Percentiles rank a stretch among this genome's conserved stretches.
phyloP scores from a whole-genome alignment of 75 land plant genomes.

The Selaginella moellendorffii region DNA sequence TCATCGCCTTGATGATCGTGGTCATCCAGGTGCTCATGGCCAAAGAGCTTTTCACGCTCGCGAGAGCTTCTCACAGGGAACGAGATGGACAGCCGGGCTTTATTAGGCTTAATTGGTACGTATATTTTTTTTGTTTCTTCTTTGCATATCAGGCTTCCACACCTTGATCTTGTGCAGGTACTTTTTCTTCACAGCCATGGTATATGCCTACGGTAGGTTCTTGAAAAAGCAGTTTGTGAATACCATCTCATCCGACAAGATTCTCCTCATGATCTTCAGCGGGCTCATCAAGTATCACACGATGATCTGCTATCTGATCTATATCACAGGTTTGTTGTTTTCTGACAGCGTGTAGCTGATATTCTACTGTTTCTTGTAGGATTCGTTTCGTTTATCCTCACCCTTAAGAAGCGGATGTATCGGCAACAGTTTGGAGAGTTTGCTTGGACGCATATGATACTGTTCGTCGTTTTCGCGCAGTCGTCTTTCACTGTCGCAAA shows the following conservation, averaged over 20 bases:
- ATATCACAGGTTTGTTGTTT: not conserved
- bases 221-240: conserved; percentile 68
- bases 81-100: conserved; percentile 54
- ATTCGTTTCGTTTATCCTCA: conserved; percentile 85
- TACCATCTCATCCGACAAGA: conserved; percentile 63
- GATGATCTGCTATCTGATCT: not conserved
- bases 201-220: conserved; percentile 86
- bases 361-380: conserved; percentile 32
- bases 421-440: conserved; percentile 91
- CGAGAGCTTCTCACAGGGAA: conserved; percentile 45
- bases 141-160: too few species aligned
- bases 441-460: conserved; percentile 97
- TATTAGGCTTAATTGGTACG: conserved; percentile 77
- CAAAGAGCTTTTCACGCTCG: conserved; percentile 68
- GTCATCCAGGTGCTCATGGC: conserved; percentile 87
- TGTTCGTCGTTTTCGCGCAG: conserved; percentile 92
- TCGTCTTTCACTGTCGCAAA: conserved; percentile 90
- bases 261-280: conserved; percentile 50
- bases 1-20: conserved; percentile 83
- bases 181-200: conserved; percentile 92
- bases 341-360: not conserved
- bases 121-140: too few species aligned
- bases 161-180: conserved; percentile 48
- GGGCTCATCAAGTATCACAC: conserved; percentile 68
- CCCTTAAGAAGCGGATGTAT: conserved; percentile 75